phyloP scores from a whole-genome alignment of 2,329 filamentous ascomycete genomes.

The Aspergillus alliaceus region DNA sequence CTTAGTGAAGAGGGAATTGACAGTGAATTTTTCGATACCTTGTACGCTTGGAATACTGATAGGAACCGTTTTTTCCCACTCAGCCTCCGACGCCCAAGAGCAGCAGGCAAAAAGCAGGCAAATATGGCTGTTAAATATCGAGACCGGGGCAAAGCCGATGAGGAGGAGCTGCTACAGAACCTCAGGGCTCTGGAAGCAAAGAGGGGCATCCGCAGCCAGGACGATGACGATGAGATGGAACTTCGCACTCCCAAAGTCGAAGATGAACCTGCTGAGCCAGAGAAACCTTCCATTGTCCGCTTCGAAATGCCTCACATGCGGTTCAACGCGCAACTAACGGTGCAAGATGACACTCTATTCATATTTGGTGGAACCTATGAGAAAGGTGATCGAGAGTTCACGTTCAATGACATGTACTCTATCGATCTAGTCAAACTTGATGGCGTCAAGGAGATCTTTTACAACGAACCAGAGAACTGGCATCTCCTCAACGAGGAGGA shows the following conservation, averaged over 20 bases:
- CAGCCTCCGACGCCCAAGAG: slow-evolving; percentile 70
- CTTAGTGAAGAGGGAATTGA: slow-evolving; percentile 93
- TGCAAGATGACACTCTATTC: slow-evolving; percentile 89
- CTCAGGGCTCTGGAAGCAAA: slow-evolving; percentile 82
- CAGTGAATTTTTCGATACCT: slow-evolving; percentile 90
- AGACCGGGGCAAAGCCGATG: slow-evolving; percentile 77
- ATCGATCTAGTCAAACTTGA: slow-evolving; percentile 94
- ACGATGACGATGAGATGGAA: slow-evolving; percentile 43
- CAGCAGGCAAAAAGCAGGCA: slow-evolving; percentile 61
- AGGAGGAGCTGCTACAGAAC: slow-evolving; percentile 85
- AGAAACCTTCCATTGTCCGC: slow-evolving; percentile 62
- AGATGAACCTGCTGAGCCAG: slow-evolving; percentile 51
- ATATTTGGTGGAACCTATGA: slow-evolving; percentile 96
- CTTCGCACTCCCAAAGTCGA: slow-evolving; percentile 52
- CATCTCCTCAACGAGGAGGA: slow-evolving; percentile 61
- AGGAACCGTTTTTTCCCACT: slow-evolving; percentile 93
- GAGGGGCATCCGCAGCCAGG: slow-evolving; percentile 58
- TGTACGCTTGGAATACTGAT: slow-evolving; percentile 94
- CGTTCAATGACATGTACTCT: slow-evolving; percentile 91
- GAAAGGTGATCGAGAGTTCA: slow-evolving; percentile 91
- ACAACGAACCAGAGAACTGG: slow-evolving; percentile 83
- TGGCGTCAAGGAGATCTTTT: slow-evolving; percentile 89
- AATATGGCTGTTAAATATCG: slow-evolving; percentile 54
- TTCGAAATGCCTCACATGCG: slow-evolving; percentile 86
- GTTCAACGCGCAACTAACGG: slow-evolving; percentile 87